Conservation (phyloP, 106 monocot species). For the Iris macrosiphon region DNA sequence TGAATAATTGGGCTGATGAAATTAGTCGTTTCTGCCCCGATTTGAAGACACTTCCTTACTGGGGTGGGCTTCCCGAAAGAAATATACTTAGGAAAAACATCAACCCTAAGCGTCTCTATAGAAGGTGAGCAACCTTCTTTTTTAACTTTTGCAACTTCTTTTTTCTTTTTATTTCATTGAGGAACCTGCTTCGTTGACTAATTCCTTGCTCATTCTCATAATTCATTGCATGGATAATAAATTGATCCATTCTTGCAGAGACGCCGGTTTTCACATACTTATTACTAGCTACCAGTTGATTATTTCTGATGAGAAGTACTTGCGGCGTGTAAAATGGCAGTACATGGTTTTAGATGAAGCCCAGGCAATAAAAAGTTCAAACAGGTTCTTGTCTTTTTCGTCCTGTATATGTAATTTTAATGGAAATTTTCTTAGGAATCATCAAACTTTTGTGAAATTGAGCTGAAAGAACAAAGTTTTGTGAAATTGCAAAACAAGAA, state of each 20-base stretch:
- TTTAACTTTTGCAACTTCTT: background rate
- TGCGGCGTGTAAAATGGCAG: constrained; percentile 91
- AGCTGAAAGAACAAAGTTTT: no score
- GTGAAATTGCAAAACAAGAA: no score
- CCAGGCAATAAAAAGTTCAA: constrained; percentile 98
- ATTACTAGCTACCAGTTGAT: constrained; percentile 97
- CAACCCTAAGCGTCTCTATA: constrained; percentile 89
- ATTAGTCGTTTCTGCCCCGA: constrained; percentile 89
- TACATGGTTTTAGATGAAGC: constrained; percentile 99
- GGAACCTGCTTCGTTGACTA: background rate
- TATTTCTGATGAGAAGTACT: constrained; percentile 84
- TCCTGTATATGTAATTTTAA: no score
- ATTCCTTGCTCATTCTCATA: background rate
- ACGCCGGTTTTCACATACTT: constrained; percentile 89
- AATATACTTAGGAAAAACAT: constrained; percentile 82
- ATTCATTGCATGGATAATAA: background rate
- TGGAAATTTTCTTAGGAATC: no score
- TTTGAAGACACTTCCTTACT: constrained; percentile 90
- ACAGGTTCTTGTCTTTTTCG: no score
- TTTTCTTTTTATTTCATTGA: background rate
- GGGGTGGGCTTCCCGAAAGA: constrained; percentile 79
- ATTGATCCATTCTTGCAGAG: constrained; percentile 26
- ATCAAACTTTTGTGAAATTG: no score
- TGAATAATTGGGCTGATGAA: constrained; percentile 99
- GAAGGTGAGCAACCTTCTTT: constrained; percentile 36